Base-by-base conservation (phyloP, 164 flowering plant genomes). In the Buxus sempervirens region DNA sequence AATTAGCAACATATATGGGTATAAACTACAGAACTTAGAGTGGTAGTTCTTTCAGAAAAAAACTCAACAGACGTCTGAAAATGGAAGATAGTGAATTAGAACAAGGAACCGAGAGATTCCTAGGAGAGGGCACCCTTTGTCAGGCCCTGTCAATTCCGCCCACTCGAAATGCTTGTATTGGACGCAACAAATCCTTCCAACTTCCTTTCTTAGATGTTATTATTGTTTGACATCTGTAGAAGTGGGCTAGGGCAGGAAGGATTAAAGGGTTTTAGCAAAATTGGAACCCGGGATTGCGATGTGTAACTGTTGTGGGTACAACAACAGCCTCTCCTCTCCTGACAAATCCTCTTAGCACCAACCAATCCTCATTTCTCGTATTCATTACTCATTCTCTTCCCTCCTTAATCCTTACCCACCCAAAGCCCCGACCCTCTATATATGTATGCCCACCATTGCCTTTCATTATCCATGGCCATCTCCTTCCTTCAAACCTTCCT, bases 241-340 rank as follows among this genome's bases (percentile, higher is more conserved):
- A 74, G 59, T 62, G 58, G 69, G 63, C 54, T 65, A 32, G 67
- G 63, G 51, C 81, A 81, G 82, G 23, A 22, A 38, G 70, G 77
- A 56, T 74, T 81, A 68, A 78, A 73, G 70, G 69, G 27, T 64
- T 73, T 68, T 65, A 70, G 69, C 58, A 77, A 76, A 73, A 78
- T 76, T 73, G 75, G 83, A 69, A 77, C 76, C 65, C 54, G n/a
- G 72, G 89, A 83, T 80, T 76, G 83, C 61, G 89, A 85, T 82
- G 87, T 58, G 48, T 80, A 83, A 85, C 89, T 76, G 86, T 75
- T 78, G 78, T 63, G 72, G 78, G 70, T 69, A 64, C 81, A 67
- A 61, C 63, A 65, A 32, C 38, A 3, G 5, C 7, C 38, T 7
- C 53, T 54, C 63, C 51, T 45, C 51, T 45, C 51, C 51, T 15